Evolutionary conservation across 2,329 filamentous ascomycete species (phyloP).

Genomic region (Fusarium veterinarium): DNA sequence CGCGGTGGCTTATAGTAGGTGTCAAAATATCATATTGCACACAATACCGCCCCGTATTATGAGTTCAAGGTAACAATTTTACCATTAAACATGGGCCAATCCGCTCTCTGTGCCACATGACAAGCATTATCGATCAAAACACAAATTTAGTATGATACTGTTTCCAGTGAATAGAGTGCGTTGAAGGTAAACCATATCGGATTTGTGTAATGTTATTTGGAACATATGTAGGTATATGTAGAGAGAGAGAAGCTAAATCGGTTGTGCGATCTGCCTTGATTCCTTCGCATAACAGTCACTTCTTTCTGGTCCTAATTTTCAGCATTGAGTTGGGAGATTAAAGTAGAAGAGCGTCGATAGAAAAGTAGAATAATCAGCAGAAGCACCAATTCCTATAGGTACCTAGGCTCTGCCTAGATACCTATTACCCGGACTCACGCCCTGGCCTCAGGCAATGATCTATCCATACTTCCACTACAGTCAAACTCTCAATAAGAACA

Average conservation of each 20-base stretch:
- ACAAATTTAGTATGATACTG: background rate
- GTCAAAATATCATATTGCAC: background rate
- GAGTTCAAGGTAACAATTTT: background rate
- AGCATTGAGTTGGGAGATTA: background rate
- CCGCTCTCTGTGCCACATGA: background rate
- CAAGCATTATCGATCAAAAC: background rate
- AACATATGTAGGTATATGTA: background rate
- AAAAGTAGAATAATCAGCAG: background rate
- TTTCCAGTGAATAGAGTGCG: background rate
- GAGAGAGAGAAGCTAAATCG: background rate
- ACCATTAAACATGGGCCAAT: background rate
- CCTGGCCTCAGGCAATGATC: background rate
- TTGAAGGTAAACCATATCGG: background rate
- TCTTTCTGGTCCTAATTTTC: background rate
- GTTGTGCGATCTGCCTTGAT: background rate
- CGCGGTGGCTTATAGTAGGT: background rate
- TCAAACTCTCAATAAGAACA: background rate
- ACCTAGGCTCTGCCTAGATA: background rate
- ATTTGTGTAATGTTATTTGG: background rate
- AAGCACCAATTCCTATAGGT: background rate
- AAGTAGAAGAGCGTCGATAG: background rate
- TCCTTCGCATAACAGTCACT: too few species aligned
- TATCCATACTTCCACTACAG: background rate
- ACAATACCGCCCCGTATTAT: background rate
- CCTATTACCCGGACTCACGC: background rate